phyloP scores from a whole-genome alignment of 495 filamentous ascomycete species.

The Mytilinidion resinicola region DNA sequence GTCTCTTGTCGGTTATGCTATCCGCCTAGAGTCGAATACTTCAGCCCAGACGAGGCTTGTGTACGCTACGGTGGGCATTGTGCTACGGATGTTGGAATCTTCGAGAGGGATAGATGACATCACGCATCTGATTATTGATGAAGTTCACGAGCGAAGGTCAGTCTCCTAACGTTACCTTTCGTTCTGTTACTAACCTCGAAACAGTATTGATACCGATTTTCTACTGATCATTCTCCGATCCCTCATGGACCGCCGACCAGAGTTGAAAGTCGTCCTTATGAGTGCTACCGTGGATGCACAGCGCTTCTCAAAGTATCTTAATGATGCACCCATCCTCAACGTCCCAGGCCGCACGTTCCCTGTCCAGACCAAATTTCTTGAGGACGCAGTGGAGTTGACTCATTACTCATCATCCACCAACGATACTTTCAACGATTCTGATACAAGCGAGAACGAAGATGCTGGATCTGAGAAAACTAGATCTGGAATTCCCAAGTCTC shows the following conservation, averaged over 20 bases:
- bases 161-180: neutral
- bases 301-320: slow-evolving; percentile 80
- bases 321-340: slow-evolving; percentile 73
- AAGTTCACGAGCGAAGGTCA: slow-evolving; percentile 76
- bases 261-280: slow-evolving; percentile 86
- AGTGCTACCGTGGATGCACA: slow-evolving; percentile 92
- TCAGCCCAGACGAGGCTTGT: slow-evolving; percentile 72
- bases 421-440: slow-evolving; percentile 12
- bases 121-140: slow-evolving; percentile 88
- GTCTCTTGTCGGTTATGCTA: slow-evolving; percentile 89
- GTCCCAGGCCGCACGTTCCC: slow-evolving; percentile 93
- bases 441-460: slow-evolving; percentile 49
- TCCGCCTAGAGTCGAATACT: slow-evolving; percentile 84
- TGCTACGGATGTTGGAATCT: slow-evolving; percentile 92
- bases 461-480: slow-evolving; percentile 29
- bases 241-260: slow-evolving; percentile 61
- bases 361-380: slow-evolving; percentile 77
- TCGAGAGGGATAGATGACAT: slow-evolving; percentile 79
- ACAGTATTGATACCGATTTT: slow-evolving; percentile 87
- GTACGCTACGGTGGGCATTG: slow-evolving; percentile 83
- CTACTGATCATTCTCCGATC: slow-evolving; percentile 83
- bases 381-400: slow-evolving; percentile 83
- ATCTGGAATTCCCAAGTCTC: slow-evolving; percentile 32
- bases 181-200: neutral
- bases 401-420: slow-evolving; percentile 10